phyloP scores from a whole-genome alignment of 2,329 filamentous ascomycete genomes.

The Ophiobolus disseminans region DNA sequence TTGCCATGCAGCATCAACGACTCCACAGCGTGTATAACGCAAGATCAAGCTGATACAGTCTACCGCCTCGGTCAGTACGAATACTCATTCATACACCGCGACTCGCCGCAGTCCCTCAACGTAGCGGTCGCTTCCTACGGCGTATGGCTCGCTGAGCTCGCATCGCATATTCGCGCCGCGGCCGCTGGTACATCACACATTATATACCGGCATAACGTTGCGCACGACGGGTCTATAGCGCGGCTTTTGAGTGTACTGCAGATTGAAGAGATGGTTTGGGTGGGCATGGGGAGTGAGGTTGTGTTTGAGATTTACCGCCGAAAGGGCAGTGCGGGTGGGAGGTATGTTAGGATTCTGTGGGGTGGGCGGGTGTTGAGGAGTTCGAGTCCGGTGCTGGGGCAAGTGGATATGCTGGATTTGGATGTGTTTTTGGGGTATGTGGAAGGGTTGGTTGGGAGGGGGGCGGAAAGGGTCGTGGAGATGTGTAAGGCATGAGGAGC shows the following conservation, averaged over 20 bases:
- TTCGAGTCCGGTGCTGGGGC: conserved; percentile 71
- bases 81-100: conserved; percentile 79
- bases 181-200: conserved; percentile 37
- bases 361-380: conserved; percentile 71
- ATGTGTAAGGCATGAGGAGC: conserved; percentile 38
- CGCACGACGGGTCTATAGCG: conserved; percentile 78
- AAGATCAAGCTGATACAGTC: conserved; percentile 69
- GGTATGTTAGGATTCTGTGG: conserved; percentile 73
- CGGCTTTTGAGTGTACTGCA: conserved; percentile 74
- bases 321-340: conserved; percentile 24
- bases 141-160: conserved; percentile 77
- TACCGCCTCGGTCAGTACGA: conserved; percentile 82
- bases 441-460: conserved; percentile 70
- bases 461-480: conserved; percentile 51
- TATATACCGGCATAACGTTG: conserved; percentile 76
- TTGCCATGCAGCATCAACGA: conserved; percentile 70
- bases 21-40: conserved; percentile 65
- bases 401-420: conserved; percentile 73
- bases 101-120: conserved; percentile 66
- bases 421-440: conserved; percentile 72
- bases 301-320: conserved; percentile 75
- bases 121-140: conserved; percentile 70
- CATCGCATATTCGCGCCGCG: conserved; percentile 65
- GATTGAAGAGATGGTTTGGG: conserved; percentile 80
- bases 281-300: conserved; percentile 80